Evolutionary conservation across 1,139 yeast genomes (phyloP).

Genomic region (Geotrichum cucujoidarum): DNA sequence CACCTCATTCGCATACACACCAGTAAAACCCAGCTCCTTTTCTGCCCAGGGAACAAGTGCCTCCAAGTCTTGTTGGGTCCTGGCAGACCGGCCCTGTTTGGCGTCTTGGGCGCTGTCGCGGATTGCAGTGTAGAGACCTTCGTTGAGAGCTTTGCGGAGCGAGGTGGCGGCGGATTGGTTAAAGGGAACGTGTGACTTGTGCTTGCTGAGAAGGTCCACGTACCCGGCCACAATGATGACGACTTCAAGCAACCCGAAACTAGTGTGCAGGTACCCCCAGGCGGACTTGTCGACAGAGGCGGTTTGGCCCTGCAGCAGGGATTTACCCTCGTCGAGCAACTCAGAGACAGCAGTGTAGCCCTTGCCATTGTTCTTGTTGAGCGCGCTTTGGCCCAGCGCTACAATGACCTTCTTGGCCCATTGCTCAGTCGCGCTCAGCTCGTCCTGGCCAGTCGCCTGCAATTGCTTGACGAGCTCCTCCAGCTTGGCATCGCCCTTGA

Average conservation of each 20-base stretch:
- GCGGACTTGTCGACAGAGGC: slow-evolving; percentile 10
- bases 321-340: slow-evolving; percentile 16
- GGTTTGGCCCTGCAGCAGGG: slow-evolving; percentile 8
- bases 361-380: slow-evolving; percentile 14
- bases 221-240: slow-evolving; percentile 26
- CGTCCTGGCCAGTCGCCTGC: slow-evolving; percentile 8
- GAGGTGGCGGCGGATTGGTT: slow-evolving; percentile 16
- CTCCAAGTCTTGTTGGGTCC: slow-evolving; percentile 20
- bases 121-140: slow-evolving; percentile 16
- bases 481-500: slow-evolving; percentile 21
- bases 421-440: slow-evolving; percentile 34
- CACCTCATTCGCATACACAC: background rate
- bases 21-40: slow-evolving; percentile 20
- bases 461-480: slow-evolving; percentile 15
- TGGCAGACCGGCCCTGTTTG: slow-evolving; percentile 22
- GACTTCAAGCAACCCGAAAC: slow-evolving; percentile 33
- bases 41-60: slow-evolving; percentile 26
- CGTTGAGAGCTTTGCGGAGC: slow-evolving; percentile 16
- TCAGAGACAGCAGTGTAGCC: slow-evolving; percentile 18
- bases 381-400: slow-evolving; percentile 23
- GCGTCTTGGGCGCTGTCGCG: slow-evolving; percentile 22
- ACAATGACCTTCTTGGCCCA: slow-evolving; percentile 35
- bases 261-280: slow-evolving; percentile 34
- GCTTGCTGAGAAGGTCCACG: slow-evolving; percentile 23
- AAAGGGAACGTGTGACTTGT: slow-evolving; percentile 22